Conservation (phyloP, 345 rosid genomes). For the Alliaria petiolata region DNA sequence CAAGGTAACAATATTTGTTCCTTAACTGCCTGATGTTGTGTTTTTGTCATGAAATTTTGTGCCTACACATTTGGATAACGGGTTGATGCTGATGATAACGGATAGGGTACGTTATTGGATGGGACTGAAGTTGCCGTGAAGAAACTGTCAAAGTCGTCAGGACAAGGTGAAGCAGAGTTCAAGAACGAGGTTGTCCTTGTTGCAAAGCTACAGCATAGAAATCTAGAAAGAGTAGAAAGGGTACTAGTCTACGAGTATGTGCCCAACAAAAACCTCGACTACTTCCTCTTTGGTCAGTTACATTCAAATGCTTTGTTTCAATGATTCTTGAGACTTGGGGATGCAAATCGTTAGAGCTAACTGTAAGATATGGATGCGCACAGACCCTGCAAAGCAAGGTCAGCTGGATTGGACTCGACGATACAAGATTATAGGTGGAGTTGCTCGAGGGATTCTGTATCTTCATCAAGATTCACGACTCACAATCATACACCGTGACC, state of each 20-base stretch:
- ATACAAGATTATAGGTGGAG: slow-evolving; percentile 41
- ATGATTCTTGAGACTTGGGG: not conserved
- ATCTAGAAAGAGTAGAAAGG: slow-evolving; percentile 24
- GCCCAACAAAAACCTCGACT: slow-evolving; percentile 28
- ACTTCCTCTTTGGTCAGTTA: slow-evolving; percentile 20
- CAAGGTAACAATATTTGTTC: slow-evolving; percentile 39
- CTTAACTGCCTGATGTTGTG: not conserved
- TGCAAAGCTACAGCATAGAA: slow-evolving; percentile 24
- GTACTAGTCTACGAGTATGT: slow-evolving; percentile 20
- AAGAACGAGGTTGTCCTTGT: slow-evolving; percentile 29
- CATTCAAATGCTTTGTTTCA: not conserved
- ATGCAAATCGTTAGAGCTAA: not conserved
- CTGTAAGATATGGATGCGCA: not conserved
- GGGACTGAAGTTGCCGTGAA: slow-evolving; percentile 22
- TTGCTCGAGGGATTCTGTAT: slow-evolving; percentile 47
- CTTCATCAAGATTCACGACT: slow-evolving; percentile 47
- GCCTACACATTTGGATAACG: not conserved
- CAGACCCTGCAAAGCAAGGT: slow-evolving; percentile 31
- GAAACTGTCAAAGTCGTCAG: slow-evolving; percentile 21
- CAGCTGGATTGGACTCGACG: slow-evolving; percentile 49
- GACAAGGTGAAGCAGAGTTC: slow-evolving; percentile 24
- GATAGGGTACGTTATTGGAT: slow-evolving; percentile 6
- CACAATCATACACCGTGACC: slow-evolving; percentile 58
- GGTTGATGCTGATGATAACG: not conserved
- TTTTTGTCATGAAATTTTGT: not conserved